A percentile compares a stretch with the other conserved stretches of the same genome.
phyloP scores from a whole-genome alignment of 1,284 basidiomycete genomes.

The Leccinum angustisporum region DNA sequence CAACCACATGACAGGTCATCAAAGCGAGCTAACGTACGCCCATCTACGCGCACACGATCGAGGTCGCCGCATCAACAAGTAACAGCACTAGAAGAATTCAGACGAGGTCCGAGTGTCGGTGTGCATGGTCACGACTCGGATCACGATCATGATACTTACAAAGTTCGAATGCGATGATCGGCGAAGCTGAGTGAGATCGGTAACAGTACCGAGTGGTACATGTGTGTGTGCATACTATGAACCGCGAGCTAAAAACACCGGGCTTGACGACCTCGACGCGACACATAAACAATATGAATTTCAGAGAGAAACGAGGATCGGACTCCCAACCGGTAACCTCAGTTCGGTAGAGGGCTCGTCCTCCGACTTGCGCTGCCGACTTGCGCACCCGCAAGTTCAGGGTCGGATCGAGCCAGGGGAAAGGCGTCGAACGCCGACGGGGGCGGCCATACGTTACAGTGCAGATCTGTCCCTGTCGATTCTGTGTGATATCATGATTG shows the following conservation, averaged over 20 bases:
- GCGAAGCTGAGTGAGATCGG: background rate
- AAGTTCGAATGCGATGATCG: background rate
- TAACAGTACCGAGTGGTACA: background rate
- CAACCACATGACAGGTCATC: background rate
- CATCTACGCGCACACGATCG: background rate
- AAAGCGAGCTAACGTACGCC: background rate
- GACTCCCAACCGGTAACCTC: background rate
- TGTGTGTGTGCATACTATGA: background rate
- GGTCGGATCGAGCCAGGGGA: background rate
- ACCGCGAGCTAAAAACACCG: background rate
- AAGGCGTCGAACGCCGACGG: background rate
- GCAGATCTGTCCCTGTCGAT: background rate
- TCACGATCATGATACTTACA: background rate
- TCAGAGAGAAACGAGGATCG: background rate
- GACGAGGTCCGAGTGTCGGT: background rate
- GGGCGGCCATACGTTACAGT: background rate
- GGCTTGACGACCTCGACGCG: background rate
- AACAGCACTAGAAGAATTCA: background rate
- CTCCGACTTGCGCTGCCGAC: background rate
- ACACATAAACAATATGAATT: background rate
- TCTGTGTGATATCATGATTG: background rate
- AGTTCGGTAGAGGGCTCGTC: background rate
- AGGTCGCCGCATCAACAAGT: background rate
- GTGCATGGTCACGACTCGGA: background rate
- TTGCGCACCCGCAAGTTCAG: background rate